A percentile compares a stretch with the other conserved stretches of the same genome.
Evolutionary conservation across 345 rosid genomes (phyloP).

Genomic region (Arabidopsis thaliana): TAIR10.1 NC_003070.9:5751001-5751500

Average conservation of each 20-base stretch:
- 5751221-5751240: slow-evolving; percentile 62
- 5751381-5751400: slow-evolving; percentile 26
- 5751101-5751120: slow-evolving; percentile 78
- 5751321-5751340: neutral
- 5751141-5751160: slow-evolving; percentile 66
- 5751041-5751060: slow-evolving; percentile 42
- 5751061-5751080: slow-evolving; percentile 45
- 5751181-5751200: slow-evolving; percentile 81
- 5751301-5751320: slow-evolving; percentile 25
- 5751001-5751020: slow-evolving; percentile 59
- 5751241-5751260: slow-evolving; percentile 19
- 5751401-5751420: slow-evolving; percentile 28
- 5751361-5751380: slow-evolving; percentile 16
- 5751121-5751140: slow-evolving; percentile 45
- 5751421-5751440: slow-evolving; percentile 8
- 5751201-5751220: slow-evolving; percentile 63
- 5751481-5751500: slow-evolving; percentile 26
- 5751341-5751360: slow-evolving; percentile 14
- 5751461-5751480: slow-evolving; percentile 27
- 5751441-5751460: neutral
- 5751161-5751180: slow-evolving; percentile 78
- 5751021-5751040: slow-evolving; percentile 55
- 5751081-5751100: slow-evolving; percentile 65
- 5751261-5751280: slow-evolving; percentile 29
- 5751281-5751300: slow-evolving; percentile 16